These are phyloP conservation scores for Aspergillus neotritici DNA, from an alignment of 2,329 filamentous ascomycete genomes.

Conservation along the genomic window DNA sequence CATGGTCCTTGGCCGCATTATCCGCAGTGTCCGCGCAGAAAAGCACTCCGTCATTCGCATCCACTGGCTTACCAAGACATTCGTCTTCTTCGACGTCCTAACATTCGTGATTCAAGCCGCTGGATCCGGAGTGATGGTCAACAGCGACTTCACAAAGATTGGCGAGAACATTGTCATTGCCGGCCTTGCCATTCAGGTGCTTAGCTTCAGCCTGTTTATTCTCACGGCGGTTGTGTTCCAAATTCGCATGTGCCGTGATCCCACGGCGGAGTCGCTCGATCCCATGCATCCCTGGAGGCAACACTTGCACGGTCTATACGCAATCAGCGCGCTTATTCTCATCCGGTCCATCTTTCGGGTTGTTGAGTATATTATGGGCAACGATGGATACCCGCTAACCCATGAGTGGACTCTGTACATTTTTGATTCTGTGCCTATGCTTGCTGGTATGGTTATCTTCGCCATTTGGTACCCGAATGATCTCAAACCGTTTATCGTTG, in stretches of 20 bases:
- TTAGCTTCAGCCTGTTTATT: constrained; percentile 17
- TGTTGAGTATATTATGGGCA: constrained; percentile 25
- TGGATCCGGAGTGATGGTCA: constrained; percentile 13
- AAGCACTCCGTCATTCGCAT: constrained; percentile 38
- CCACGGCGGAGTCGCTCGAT: constrained; percentile 7
- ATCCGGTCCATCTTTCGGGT: constrained; percentile 28
- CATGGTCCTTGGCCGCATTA: constrained; percentile 44
- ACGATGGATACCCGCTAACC: constrained; percentile 20
- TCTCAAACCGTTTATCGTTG: too few species aligned
- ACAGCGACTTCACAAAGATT: background rate
- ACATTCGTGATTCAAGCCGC: constrained; percentile 42
- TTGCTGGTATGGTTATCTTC: constrained; percentile 8
- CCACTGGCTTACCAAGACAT: constrained; percentile 43
- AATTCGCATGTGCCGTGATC: constrained; percentile 7
- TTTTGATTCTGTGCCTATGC: constrained; percentile 29
- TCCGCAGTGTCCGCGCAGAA: constrained; percentile 37
- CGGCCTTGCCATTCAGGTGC: constrained; percentile 15
- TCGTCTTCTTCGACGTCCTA: constrained; percentile 45
- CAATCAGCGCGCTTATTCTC: constrained; percentile 23
- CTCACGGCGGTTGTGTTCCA: constrained; percentile 13
- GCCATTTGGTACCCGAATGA: constrained; percentile 1
- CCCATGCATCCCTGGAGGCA: constrained; percentile 4
- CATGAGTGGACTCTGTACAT: constrained; percentile 28
- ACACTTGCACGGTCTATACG: constrained; percentile 16
- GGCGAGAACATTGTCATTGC: constrained; percentile 14